Base-by-base conservation (phyloP, 306 rosid species). In the Dicorynia guianensis region DNA sequence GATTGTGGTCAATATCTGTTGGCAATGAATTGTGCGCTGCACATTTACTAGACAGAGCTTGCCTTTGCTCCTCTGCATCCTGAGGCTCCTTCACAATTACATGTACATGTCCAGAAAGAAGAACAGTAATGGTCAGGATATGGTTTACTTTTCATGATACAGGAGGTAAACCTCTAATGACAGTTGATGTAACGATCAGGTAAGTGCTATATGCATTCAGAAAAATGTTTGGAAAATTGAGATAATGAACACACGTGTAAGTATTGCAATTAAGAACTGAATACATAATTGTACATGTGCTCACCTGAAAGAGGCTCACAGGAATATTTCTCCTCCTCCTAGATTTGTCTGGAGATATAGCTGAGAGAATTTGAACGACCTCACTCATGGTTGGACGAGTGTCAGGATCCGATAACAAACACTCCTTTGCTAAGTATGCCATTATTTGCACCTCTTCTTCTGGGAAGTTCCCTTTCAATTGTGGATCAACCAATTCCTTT, bases 371-470 rank as follows among this genome's bases (percentile, higher is more conserved):
- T 81, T 90, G 97, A 89, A 95, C 97, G 71, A 92, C 96, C 82
- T 95, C 99, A 71, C 97, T 89, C 99, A 90, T 95, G 9, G 91
- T 86, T 68, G 99, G 99, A 71, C 99, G 81, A 70, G 86, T 84
- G 11, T 92, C 97, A 39, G 99, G 99, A 80, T 95, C 97, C 86
- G 89, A 83, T 25, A 89, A 79, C 80, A 95, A 88, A 75, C 99
- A 95, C 81, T 95, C 99, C 84, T 90, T 92, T 60, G 99, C 97
- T 71, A 95, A 84, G 87, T 86, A 87, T 69, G 97, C 97, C 97
- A 95, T 89, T 85, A 95, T 81, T 35, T 87, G 93, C 91, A 95
- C 69, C 85, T 95, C 99, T 65, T 90, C 93, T 82, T 79, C 87
- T 7, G 92, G 97, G 82, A 86, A 92, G 63, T 87, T 77, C 58